Conservation (phyloP, 2,329 filamentous ascomycete species). For the Alternaria longipes region DNA sequence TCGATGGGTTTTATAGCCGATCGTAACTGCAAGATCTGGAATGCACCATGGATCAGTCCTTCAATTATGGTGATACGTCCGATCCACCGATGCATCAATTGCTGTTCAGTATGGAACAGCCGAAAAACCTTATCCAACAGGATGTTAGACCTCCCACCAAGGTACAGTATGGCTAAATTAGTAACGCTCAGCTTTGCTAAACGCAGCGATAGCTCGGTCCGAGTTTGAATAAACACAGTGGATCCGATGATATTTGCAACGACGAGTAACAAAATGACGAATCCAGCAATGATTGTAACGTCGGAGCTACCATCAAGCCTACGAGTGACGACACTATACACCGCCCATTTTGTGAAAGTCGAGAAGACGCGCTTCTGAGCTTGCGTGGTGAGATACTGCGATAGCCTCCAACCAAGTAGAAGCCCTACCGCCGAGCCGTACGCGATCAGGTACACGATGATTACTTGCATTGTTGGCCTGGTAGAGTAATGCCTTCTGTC, state of each 20-base stretch:
- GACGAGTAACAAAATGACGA: background rate
- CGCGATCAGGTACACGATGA: background rate
- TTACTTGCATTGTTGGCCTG: background rate
- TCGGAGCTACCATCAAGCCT: slow-evolving; percentile 1
- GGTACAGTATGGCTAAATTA: background rate
- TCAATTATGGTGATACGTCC: slow-evolving; percentile 6
- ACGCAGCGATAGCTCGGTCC: background rate
- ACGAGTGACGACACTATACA: background rate
- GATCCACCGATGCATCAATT: slow-evolving; percentile 15
- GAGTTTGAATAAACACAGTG: background rate
- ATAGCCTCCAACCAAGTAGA: slow-evolving; percentile 5
- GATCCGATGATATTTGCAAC: background rate
- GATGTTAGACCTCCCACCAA: slow-evolving; percentile 4
- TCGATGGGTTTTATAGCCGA: background rate
- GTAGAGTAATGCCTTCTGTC: background rate
- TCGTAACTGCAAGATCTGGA: background rate
- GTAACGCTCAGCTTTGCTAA: slow-evolving; percentile 1
- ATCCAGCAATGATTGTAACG: background rate
- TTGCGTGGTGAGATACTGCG: background rate
- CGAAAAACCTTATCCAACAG: background rate
- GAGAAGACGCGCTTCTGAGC: background rate
- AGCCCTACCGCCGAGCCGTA: background rate
- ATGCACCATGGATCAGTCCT: background rate
- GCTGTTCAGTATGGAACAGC: slow-evolving; percentile 1
- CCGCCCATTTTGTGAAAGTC: background rate